phyloP scores from a whole-genome alignment of 345 rosid species.

The Raphanus raphanistrum region DNA sequence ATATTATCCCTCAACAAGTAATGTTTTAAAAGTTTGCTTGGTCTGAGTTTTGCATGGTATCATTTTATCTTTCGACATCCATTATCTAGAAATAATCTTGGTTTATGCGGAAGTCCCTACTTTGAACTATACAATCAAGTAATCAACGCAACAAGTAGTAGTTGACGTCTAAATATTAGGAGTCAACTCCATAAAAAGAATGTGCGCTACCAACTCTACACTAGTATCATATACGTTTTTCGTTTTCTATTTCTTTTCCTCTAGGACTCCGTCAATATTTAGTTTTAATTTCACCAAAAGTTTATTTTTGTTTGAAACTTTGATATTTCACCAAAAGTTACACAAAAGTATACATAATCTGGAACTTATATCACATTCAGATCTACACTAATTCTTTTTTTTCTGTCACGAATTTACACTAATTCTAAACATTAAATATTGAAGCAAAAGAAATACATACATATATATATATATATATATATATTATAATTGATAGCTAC shows the following conservation, averaged over 20 bases:
- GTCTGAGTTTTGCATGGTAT: background rate
- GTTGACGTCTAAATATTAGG: background rate
- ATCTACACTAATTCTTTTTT: too few relatives aligned
- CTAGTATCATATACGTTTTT: background rate
- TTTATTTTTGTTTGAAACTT: too few relatives aligned
- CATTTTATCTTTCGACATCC: background rate
- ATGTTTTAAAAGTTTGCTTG: background rate
- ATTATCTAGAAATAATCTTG: background rate
- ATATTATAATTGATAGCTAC: background rate
- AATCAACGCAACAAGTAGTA: background rate
- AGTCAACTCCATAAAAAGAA: conserved; percentile 16
- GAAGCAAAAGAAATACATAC: background rate
- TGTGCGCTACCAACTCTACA: conserved; percentile 7
- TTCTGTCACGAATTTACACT: too few relatives aligned
- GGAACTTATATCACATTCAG: too few relatives aligned
- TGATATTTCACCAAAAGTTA: background rate
- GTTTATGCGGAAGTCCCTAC: background rate
- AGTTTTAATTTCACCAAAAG: too few relatives aligned
- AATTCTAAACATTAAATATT: background rate
- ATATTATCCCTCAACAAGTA: background rate
- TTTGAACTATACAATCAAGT: background rate
- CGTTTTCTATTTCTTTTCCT: background rate
- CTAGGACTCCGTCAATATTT: background rate
- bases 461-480: too few relatives aligned
- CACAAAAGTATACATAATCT: background rate